Base-by-base conservation (phyloP, 495 filamentous ascomycete species). In the Penicillium dipodomyicola region DNA sequence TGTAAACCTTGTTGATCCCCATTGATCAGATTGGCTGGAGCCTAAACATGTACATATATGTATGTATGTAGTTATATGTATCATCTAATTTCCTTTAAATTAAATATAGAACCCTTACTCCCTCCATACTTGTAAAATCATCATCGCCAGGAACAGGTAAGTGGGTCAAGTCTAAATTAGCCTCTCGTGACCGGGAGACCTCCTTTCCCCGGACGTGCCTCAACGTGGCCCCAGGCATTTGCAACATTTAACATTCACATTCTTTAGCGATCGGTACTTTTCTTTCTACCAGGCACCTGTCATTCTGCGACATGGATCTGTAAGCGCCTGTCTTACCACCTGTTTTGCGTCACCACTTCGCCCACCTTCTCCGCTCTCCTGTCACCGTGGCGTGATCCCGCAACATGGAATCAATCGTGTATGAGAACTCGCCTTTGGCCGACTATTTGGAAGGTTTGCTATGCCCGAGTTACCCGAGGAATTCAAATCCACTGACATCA, bases 371-470 rank as follows among this genome's bases (percentile, higher is more conserved):
- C 61, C 63, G 52, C 41, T 52, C 42, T 41, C 50, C 56, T 59
- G 57, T 62, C 61, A 32, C 56, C 57, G 33, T 49, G 45, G 54
- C 58, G 35, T 35, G 49, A 59, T 55, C 53, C 72, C 70, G 70
- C 69, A 76, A 57, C 73, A 98, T 97, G 94, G 94, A 97, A 82
- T 86, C 90, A 64, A 79, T 97, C 61, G 84, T 96, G 64, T 90
- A 87, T 75, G 88, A 94, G 74, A 86, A 92, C 70, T 90, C 91
- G 64, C 94, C 94, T 57, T 80, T 97, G 75, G 91, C 91, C 68
- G 87, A 89, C 59, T 97, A 96, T 77, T 85, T 98, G 56, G 88
- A 96, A 82, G 94, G 93, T 96, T 69, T 59, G 75, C 75, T 29
- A 29, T 30, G 33, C 30, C 50, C 39, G 35, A 9, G 12, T 30